Evolutionary conservation across 805 yeast genomes (phyloP), one percentile per base, ranked within the genome.

Genomic region (Grigorovia transvaalensis): DNA sequence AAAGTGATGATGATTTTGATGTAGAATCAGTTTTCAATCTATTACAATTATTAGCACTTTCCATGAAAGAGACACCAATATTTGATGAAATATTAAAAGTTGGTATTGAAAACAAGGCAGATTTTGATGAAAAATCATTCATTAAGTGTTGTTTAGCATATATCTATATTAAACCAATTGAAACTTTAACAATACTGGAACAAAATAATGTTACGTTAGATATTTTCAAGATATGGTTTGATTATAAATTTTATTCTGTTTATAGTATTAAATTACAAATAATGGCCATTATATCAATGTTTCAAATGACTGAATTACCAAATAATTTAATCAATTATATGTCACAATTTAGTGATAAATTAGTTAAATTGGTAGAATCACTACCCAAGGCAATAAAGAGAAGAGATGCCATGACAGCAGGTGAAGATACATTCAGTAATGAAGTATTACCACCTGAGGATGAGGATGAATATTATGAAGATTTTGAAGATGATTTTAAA

Each of bases 181-280:
- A 72, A 35, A 74, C 90, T 0, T 63, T 88, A 52, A 71, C 71
- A 44, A 55, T 74, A 2, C 68, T 87, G 46, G 79, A 79, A 57
- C 70, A 74, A 30, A 59, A 64, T 19, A 71, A 75, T 18, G 71
- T 72, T 38, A 69, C 84, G 1, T 71, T 76, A 30, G 60, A 65
- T 9, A 71, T 85, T 49, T 74, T 89, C 54, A 73, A 73, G 27
- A 64, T 73, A 50, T 88, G 96, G 96, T 78, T 85, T 60, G 71
- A 74, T 27, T 58, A 76, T 27, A 70, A 68, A 20, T 74, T 86
- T 57, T 75, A 76, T 35, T 74, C 88, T 48, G 96, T 88, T 2
- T 87, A 82, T 60, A 93, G 87, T 58, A 73, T 86, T 61, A 90
- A 88, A 69, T 69, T 91, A 46, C 82, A 84, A 45, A 72, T 80